Evolutionary conservation across 2,329 filamentous ascomycete genomes (phyloP).

Genomic region (Chaetomiaceae sp.): DNA sequence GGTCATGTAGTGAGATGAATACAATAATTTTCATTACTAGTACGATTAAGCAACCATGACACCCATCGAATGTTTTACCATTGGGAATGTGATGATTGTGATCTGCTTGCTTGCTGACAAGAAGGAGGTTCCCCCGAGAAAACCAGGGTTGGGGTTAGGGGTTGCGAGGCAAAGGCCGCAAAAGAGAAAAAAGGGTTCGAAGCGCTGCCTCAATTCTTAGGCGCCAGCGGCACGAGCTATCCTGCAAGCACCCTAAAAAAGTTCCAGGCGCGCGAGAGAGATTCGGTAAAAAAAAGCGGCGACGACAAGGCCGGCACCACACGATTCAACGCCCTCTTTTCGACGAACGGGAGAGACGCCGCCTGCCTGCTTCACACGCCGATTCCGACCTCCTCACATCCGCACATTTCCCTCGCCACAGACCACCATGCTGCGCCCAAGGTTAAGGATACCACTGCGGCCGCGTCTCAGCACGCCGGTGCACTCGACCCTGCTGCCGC

Average conservation of each 20-base stretch:
- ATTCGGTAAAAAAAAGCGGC: slow-evolving; percentile 11
- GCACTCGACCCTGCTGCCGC: slow-evolving; percentile 17
- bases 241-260: slow-evolving; percentile 17
- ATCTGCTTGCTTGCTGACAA: too few relatives aligned
- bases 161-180: too few relatives aligned
- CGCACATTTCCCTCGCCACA: not conserved
- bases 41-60: too few relatives aligned
- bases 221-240: not conserved
- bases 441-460: slow-evolving; percentile 49
- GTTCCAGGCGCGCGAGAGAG: slow-evolving; percentile 12
- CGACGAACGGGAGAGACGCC: not conserved
- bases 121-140: too few relatives aligned
- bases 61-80: too few relatives aligned
- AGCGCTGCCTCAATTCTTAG: slow-evolving; percentile 16
- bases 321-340: not conserved
- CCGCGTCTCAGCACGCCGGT: slow-evolving; percentile 22
- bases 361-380: too few relatives aligned
- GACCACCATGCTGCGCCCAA: slow-evolving; percentile 47
- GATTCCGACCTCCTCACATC: not conserved
- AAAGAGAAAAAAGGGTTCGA: too few relatives aligned
- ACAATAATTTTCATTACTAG: too few relatives aligned
- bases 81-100: too few relatives aligned
- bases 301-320: slow-evolving; percentile 16
- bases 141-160: slow-evolving; percentile 16
- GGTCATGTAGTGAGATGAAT: too few relatives aligned